Evolutionary conservation across 192 early-diverging fungal species (phyloP).

Genomic region (Chytriomyces hyalinus): DNA sequence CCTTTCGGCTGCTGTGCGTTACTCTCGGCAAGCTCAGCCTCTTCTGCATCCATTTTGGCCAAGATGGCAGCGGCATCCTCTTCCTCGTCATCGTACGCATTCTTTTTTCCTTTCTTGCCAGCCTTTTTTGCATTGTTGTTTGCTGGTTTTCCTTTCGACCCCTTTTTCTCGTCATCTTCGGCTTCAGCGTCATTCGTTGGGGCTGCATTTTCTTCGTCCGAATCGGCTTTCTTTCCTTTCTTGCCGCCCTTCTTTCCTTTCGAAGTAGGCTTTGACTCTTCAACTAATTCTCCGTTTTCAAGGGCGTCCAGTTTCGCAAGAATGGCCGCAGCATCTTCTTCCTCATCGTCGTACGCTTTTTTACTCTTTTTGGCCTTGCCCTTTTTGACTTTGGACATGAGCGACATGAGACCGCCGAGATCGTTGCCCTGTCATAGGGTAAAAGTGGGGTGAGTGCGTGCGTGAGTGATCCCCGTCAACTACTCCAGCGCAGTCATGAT

Average conservation of each 20-base stretch:
- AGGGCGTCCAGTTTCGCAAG: conserved; percentile 45
- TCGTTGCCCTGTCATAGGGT: conserved; percentile 58
- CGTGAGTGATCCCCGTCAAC: too few relatives aligned
- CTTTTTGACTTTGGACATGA: conserved; percentile 51
- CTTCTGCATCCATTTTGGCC: conserved; percentile 46
- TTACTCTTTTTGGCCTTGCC: conserved; percentile 48
- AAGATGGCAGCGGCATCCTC: conserved; percentile 61
- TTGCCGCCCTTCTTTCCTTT: conserved; percentile 30
- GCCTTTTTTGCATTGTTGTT: background rate
- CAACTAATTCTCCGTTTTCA: conserved; percentile 62
- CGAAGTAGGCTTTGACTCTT: conserved; percentile 48
- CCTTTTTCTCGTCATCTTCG: conserved; percentile 68
- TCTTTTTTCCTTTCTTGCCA: conserved; percentile 48
- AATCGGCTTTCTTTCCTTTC: conserved; percentile 10
- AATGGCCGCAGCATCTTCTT: conserved; percentile 53
- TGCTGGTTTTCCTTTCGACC: conserved; percentile 20
- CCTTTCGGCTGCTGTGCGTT: conserved; percentile 1
- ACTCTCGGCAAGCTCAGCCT: conserved; percentile 7
- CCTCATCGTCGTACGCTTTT: conserved; percentile 47
- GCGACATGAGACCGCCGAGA: conserved; percentile 72
- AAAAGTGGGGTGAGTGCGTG: background rate
- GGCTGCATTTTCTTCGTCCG: conserved; percentile 2
- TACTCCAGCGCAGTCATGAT: too few relatives aligned
- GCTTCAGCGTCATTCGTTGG: conserved; percentile 45
- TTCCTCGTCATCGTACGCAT: conserved; percentile 49